Conservation (phyloP, 1,284 basidiomycete species). For the Stygiomarasmius scandens region DNA sequence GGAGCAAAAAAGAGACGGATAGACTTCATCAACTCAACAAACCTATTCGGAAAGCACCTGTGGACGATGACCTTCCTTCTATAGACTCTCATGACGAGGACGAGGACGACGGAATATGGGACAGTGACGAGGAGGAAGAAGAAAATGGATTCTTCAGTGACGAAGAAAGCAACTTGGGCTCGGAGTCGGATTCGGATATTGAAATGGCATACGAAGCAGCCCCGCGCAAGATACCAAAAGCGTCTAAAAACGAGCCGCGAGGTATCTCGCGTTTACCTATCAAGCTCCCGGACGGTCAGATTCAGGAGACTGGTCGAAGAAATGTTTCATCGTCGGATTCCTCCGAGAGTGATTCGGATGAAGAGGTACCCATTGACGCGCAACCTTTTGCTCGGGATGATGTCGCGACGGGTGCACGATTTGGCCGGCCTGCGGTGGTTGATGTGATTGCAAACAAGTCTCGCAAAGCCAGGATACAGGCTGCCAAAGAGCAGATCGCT, state of each 20-base stretch:
- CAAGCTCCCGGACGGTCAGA: slow-evolving; percentile 79
- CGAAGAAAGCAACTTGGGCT: slow-evolving; percentile 39
- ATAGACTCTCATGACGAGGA: slow-evolving; percentile 63
- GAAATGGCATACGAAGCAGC: slow-evolving; percentile 74
- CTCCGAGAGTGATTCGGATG: slow-evolving; percentile 37
- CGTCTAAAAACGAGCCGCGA: slow-evolving; percentile 47
- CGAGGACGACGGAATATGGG: slow-evolving; percentile 61
- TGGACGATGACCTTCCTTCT: slow-evolving; percentile 64
- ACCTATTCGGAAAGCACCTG: slow-evolving; percentile 47
- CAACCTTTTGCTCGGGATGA: slow-evolving; percentile 52
- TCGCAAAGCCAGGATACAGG: slow-evolving; percentile 68
- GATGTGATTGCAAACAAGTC: slow-evolving; percentile 75
- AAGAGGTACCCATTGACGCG: slow-evolving; percentile 41
- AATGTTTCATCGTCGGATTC: slow-evolving; percentile 33
- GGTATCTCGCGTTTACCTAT: slow-evolving; percentile 80
- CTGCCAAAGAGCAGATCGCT: slow-evolving; percentile 90
- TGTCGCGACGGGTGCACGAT: slow-evolving; percentile 75
- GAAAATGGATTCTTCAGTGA: slow-evolving; percentile 30
- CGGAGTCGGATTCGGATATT: slow-evolving; percentile 59
- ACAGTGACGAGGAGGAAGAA: slow-evolving; percentile 43
- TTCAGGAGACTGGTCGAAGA: slow-evolving; percentile 62
- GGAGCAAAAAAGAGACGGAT: slow-evolving; percentile 79
- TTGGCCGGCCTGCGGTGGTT: slow-evolving; percentile 79
- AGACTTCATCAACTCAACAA: slow-evolving; percentile 65
- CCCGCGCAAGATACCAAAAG: slow-evolving; percentile 53